These are phyloP conservation scores for Debaryomyces maramus DNA, from an alignment of 805 yeast genomes.

Conservation along the genomic window DNA sequence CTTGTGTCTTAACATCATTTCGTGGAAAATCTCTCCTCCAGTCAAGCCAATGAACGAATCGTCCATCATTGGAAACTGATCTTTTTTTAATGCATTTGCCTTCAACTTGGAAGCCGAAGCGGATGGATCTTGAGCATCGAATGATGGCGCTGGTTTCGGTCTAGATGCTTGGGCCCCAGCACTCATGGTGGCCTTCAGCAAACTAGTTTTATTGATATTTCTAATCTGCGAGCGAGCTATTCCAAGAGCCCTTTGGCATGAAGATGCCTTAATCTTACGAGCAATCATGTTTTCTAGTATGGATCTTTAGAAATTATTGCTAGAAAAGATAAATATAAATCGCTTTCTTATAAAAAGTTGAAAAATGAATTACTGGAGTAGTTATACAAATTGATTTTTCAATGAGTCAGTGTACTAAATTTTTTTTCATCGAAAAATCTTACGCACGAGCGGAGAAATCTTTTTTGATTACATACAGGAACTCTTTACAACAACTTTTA, in stretches of 20 bases:
- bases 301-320: too few relatives aligned
- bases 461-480: neutral
- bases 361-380: constrained; percentile 3
- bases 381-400: constrained; percentile 13
- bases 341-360: too few relatives aligned
- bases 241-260: constrained; percentile 9
- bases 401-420: constrained; percentile 15
- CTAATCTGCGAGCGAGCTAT: constrained; percentile 22
- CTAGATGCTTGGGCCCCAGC: constrained; percentile 27
- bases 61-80: constrained; percentile 48
- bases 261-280: constrained; percentile 18
- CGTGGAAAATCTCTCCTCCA: constrained; percentile 99
- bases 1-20: constrained; percentile 95
- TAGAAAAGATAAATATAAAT: too few relatives aligned
- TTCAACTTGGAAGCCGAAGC: constrained; percentile 17
- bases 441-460: constrained; percentile 9
- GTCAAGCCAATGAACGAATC: constrained; percentile 91
- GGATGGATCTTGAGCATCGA: constrained; percentile 33
- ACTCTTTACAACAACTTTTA: neutral
- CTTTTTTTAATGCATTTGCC: constrained; percentile 7
- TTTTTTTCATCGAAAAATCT: neutral
- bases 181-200: constrained; percentile 30
- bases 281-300: constrained; percentile 19
- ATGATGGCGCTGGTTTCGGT: constrained; percentile 53
- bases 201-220: constrained; percentile 30